Conservation (phyloP, 352 stramenopile genomes). For the Pythium insidiosum region DNA sequence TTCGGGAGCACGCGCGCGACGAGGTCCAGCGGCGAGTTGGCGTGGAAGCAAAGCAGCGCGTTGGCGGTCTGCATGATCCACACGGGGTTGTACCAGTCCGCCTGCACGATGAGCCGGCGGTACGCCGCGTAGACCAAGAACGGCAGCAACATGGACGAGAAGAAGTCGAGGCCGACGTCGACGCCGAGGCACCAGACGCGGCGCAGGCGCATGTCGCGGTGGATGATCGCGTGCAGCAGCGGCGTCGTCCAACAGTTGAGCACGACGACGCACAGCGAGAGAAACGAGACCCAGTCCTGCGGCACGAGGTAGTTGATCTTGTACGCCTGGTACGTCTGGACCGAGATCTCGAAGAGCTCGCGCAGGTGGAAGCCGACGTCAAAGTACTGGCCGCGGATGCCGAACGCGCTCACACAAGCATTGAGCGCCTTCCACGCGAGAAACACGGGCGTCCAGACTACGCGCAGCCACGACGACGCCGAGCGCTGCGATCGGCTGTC, state of each 20-base stretch:
- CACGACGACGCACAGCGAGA: conserved; percentile 17
- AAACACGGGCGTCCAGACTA: too few relatives aligned
- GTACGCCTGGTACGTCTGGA: conserved; percentile 17
- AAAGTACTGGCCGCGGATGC: conserved; percentile 2
- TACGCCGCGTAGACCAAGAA: conserved; percentile 6
- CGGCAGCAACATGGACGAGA: not conserved
- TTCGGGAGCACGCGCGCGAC: conserved; percentile 1
- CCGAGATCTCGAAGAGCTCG: conserved; percentile 9
- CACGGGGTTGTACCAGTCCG: conserved; percentile 8
- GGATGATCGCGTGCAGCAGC: conserved; percentile 12
- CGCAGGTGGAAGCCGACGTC: conserved; percentile 4
- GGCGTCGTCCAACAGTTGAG: conserved; percentile 40
- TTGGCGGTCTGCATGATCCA: conserved; percentile 8
- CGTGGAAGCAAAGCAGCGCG: conserved; percentile 9
- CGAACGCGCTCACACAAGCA: not conserved
- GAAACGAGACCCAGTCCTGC: conserved; percentile 8
- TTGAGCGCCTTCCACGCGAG: too few relatives aligned
- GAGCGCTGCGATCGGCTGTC: too few relatives aligned
- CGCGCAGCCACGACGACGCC: too few relatives aligned
- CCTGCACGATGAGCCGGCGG: not conserved
- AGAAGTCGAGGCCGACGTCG: conserved; percentile 23
- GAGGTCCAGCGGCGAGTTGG: conserved; percentile 8
- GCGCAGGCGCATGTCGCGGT: conserved; percentile 7
- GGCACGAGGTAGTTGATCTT: conserved; percentile 14
- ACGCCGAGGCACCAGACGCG: conserved; percentile 24